Percentiles rank a stretch among this genome's conserved stretches.
Evolutionary conservation across 2,329 filamentous ascomycete genomes (phyloP).

Genomic region (Cercospora beticola): DNA sequence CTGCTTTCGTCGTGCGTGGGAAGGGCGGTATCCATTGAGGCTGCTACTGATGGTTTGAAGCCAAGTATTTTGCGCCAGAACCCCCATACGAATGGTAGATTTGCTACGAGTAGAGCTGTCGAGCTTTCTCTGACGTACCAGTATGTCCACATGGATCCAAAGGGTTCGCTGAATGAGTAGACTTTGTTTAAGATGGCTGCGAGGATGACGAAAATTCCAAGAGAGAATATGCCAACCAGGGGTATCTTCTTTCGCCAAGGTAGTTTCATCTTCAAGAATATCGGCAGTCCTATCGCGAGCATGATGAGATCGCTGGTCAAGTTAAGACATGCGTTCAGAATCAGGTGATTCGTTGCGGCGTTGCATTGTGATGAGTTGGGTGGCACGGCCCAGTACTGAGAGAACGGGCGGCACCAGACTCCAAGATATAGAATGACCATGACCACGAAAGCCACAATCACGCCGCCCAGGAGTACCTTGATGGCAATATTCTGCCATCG

Average conservation of each 20-base stretch:
- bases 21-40: not conserved
- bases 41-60: constrained; percentile 28
- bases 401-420: constrained; percentile 43
- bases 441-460: constrained; percentile 38
- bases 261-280: constrained; percentile 46
- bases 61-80: constrained; percentile 48
- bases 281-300: constrained; percentile 46
- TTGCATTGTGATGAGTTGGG: constrained; percentile 42
- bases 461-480: constrained; percentile 38
- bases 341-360: constrained; percentile 41
- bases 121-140: constrained; percentile 63
- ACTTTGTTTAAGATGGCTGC: constrained; percentile 62
- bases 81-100: constrained; percentile 61
- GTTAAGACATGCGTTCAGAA: constrained; percentile 44
- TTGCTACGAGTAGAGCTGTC: constrained; percentile 60
- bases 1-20: not conserved
- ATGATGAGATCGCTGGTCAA: constrained; percentile 50
- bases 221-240: constrained; percentile 55
- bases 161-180: constrained; percentile 59
- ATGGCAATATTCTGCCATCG: constrained; percentile 40
- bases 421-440: constrained; percentile 45
- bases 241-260: constrained; percentile 52
- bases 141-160: constrained; percentile 56
- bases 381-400: constrained; percentile 40
- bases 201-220: constrained; percentile 58